phyloP scores from a whole-genome alignment of 2,329 filamentous ascomycete genomes.

The Arthrocladium fulminans region DNA sequence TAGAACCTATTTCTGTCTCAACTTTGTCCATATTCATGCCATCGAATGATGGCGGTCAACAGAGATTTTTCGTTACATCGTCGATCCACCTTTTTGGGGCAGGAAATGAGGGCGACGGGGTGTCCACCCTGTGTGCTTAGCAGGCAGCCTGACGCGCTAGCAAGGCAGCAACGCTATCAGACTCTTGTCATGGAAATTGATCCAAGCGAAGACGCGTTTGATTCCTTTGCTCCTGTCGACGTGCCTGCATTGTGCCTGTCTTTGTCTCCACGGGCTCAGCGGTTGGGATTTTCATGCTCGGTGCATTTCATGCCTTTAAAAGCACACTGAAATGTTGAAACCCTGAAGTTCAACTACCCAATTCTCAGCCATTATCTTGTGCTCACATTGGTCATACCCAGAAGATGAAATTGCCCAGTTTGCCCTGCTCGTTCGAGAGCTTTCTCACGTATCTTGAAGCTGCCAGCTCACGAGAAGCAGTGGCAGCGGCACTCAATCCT shows the following conservation, averaged over 20 bases:
- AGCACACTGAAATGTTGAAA: background rate
- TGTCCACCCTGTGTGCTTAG: too few relatives aligned
- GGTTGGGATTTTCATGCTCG: background rate
- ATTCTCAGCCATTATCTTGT: background rate
- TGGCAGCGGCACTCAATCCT: constrained; percentile 26
- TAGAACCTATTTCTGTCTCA: too few relatives aligned
- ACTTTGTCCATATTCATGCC: too few relatives aligned
- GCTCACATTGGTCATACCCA: background rate
- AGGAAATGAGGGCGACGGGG: too few relatives aligned
- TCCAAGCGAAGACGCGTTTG: too few relatives aligned
- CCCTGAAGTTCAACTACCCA: background rate
- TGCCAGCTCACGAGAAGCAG: constrained; percentile 24
- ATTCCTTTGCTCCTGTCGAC: background rate
- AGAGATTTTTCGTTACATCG: too few relatives aligned
- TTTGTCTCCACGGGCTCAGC: background rate
- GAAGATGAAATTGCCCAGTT: constrained; percentile 2
- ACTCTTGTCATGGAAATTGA: too few relatives aligned
- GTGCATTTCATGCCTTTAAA: too few relatives aligned
- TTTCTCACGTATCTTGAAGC: constrained; percentile 15
- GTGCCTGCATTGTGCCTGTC: background rate
- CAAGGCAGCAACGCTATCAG: too few relatives aligned
- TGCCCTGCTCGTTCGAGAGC: constrained; percentile 6
- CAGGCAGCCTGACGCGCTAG: too few relatives aligned
- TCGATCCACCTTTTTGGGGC: too few relatives aligned
- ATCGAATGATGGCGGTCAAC: too few relatives aligned